Percentiles rank a stretch among this genome's conserved stretches.
Evolutionary conservation across 257 asterid species (phyloP).

Genomic region (Primulina tabacum): DNA sequence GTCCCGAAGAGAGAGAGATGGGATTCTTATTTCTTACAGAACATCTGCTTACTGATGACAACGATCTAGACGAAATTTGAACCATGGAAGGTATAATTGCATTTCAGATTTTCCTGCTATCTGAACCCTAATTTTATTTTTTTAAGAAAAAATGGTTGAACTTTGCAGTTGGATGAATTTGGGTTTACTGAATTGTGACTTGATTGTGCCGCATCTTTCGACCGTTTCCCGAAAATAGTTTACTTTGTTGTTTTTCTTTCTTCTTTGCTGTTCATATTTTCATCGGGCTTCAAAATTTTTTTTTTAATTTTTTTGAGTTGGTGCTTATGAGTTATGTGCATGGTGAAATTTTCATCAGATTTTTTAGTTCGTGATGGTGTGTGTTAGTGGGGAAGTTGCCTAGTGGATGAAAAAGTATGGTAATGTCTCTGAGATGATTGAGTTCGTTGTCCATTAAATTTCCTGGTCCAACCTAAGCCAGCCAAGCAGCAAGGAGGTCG

Average conservation of each 20-base stretch:
- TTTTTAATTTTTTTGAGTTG: neutral
- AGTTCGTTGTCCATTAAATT: neutral
- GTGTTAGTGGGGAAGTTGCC: neutral
- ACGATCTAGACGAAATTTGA: slow-evolving; percentile 30
- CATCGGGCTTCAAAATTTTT: neutral
- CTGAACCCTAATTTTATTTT: slow-evolving; percentile 24
- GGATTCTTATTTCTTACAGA: slow-evolving; percentile 27
- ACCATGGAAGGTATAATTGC: slow-evolving; percentile 38
- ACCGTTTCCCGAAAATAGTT: slow-evolving; percentile 7
- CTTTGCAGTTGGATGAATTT: slow-evolving; percentile 17
- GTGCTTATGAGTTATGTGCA: slow-evolving; percentile 3
- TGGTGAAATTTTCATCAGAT: neutral
- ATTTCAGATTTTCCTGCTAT: slow-evolving; percentile 12
- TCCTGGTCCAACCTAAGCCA: neutral
- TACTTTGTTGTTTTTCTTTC: neutral
- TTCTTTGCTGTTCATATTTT: slow-evolving; percentile 11
- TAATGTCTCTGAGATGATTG: neutral
- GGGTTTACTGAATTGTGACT: slow-evolving; percentile 27
- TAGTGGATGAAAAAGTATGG: neutral
- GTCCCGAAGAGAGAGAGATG: neutral
- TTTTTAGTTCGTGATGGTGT: neutral
- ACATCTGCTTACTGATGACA: slow-evolving; percentile 37
- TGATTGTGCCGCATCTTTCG: slow-evolving; percentile 14
- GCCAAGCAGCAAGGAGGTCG: neutral
- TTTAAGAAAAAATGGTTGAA: neutral